Conservation (phyloP, 1,284 basidiomycete species). For the Apiotrichum gracile region DNA sequence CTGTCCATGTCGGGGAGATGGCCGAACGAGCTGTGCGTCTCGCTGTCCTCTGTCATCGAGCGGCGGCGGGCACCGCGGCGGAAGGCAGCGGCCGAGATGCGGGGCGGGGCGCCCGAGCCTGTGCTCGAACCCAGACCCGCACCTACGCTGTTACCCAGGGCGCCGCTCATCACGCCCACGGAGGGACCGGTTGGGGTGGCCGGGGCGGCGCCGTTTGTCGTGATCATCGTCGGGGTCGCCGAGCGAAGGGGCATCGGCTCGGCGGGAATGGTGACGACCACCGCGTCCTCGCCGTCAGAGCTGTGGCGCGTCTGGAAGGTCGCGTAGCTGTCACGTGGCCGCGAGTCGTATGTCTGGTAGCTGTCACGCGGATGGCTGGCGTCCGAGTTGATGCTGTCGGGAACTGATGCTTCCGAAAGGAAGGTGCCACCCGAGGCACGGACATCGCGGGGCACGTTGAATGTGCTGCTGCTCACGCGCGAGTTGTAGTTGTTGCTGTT, state of each 20-base stretch:
- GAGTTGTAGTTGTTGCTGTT: neutral
- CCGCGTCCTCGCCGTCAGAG: neutral
- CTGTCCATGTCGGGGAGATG: neutral
- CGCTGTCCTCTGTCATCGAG: neutral
- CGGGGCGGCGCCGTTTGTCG: neutral
- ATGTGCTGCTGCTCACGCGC: neutral
- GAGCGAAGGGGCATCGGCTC: conserved; percentile 2
- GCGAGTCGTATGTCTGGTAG: neutral
- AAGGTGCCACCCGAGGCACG: neutral
- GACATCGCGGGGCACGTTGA: neutral
- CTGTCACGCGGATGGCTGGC: neutral
- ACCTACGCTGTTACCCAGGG: too few relatives aligned
- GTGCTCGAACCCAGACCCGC: too few relatives aligned
- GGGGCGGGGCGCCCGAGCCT: neutral
- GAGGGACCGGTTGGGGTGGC: neutral
- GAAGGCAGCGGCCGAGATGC: conserved; percentile 8
- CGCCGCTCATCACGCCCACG: too few relatives aligned
- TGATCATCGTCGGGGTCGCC: neutral
- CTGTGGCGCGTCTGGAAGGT: neutral
- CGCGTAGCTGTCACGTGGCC: neutral
- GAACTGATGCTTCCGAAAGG: neutral
- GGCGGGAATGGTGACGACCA: conserved; percentile 5
- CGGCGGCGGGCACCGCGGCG: neutral
- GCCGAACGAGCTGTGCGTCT: neutral
- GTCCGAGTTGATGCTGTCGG: neutral